A percentile compares a stretch with the other conserved stretches of the same genome.
Conservation (phyloP, 345 rosid species). For the Zanthoxylum bungeanum region DNA sequence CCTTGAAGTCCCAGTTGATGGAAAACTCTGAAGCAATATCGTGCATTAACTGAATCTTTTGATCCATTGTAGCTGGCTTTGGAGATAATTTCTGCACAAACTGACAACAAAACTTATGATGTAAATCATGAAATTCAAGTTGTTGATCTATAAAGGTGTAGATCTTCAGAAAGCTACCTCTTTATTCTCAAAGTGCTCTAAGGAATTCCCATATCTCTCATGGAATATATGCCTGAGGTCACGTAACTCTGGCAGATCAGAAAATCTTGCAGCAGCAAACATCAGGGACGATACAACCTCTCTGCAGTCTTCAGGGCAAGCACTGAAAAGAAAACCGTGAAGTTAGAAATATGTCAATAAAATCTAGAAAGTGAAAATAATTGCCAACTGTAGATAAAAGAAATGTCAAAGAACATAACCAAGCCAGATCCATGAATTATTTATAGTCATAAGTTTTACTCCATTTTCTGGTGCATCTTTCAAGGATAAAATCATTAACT, state of each 20-base stretch:
- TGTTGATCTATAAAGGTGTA: slow-evolving; percentile 2
- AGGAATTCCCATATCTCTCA: slow-evolving; percentile 72
- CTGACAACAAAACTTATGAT: slow-evolving; percentile 32
- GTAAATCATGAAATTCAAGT: slow-evolving; percentile 20
- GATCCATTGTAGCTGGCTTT: slow-evolving; percentile 51
- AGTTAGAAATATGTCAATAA: slow-evolving; percentile 2
- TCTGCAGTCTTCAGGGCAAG: slow-evolving; percentile 85
- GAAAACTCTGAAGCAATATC: slow-evolving; percentile 75
- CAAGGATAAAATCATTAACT: not conserved
- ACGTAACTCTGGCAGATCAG: slow-evolving; percentile 87
- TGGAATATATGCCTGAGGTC: slow-evolving; percentile 81
- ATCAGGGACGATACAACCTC: slow-evolving; percentile 80
- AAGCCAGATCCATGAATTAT: not conserved
- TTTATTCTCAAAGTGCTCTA: slow-evolving; percentile 59
- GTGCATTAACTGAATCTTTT: slow-evolving; percentile 69
- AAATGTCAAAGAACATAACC: not conserved
- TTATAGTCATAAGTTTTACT: not conserved
- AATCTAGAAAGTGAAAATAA: not conserved
- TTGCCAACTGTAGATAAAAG: not conserved
- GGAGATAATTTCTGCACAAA: slow-evolving; percentile 61
- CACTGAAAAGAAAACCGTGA: slow-evolving; percentile 36
- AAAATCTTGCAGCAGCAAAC: slow-evolving; percentile 93
- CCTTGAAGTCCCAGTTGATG: slow-evolving; percentile 71
- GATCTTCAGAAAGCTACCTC: slow-evolving; percentile 48
- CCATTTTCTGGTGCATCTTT: not conserved